Percentiles rank a stretch among this genome's conserved stretches.
These are phyloP conservation scores for Trichoderma atrobrunneum DNA, from an alignment of 2,329 filamentous ascomycete genomes.

Conservation along the genomic window DNA sequence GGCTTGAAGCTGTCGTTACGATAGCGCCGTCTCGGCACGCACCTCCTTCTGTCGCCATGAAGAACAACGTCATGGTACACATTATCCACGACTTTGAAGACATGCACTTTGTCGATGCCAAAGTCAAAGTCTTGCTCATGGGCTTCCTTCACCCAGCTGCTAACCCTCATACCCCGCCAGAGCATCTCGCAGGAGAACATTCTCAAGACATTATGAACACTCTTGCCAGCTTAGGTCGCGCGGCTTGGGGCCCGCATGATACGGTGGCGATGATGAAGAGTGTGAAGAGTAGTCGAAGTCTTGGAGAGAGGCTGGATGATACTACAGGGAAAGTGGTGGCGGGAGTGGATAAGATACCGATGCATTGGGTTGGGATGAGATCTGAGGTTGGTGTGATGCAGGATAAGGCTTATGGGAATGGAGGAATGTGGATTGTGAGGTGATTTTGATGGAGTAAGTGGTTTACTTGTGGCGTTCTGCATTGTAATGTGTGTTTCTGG, in stretches of 20 bases:
- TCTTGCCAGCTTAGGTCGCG: constrained; percentile 46
- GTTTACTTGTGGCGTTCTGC: not conserved
- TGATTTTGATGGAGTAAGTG: constrained; percentile 11
- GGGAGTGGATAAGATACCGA: constrained; percentile 55
- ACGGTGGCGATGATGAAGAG: constrained; percentile 39
- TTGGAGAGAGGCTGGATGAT: constrained; percentile 47
- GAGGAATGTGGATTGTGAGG: constrained; percentile 47
- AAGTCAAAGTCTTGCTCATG: constrained; percentile 57
- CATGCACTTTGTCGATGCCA: constrained; percentile 39
- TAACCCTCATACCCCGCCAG: constrained; percentile 1
- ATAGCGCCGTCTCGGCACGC: constrained; percentile 50
- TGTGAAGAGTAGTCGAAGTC: constrained; percentile 40
- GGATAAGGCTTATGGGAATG: constrained; percentile 49
- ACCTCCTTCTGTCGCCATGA: constrained; percentile 44
- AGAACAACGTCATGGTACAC: constrained; percentile 52
- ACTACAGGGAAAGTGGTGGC: constrained; percentile 50
- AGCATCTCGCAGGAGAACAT: constrained; percentile 32
- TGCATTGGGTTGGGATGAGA: constrained; percentile 58
- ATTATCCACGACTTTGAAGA: constrained; percentile 51
- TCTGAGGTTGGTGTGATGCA: constrained; percentile 45
- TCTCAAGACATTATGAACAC: constrained; percentile 42
- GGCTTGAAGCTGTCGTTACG: constrained; percentile 59
- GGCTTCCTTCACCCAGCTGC: constrained; percentile 50
- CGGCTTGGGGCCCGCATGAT: constrained; percentile 43
- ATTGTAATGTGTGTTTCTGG: not conserved